Percentiles rank a stretch among this genome's conserved stretches.
Conservation (phyloP, 352 stramenopile genomes). For the Aphanomyces stellatus region DNA sequence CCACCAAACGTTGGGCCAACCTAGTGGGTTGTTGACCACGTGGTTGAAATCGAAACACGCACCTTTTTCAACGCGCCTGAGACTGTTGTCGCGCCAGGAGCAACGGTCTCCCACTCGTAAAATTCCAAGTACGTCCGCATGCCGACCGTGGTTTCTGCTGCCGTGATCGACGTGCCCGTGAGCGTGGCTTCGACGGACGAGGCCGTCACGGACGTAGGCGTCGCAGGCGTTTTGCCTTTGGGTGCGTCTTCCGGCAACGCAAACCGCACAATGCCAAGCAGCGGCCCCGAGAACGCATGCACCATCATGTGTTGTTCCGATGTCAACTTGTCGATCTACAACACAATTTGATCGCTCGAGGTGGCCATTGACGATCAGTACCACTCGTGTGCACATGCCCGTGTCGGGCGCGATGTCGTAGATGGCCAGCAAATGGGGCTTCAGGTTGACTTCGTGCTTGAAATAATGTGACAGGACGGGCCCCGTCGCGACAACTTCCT, state of each 20-base stretch:
- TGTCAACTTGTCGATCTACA: conserved; percentile 28
- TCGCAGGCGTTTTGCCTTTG: conserved; percentile 42
- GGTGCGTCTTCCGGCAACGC: conserved; percentile 13
- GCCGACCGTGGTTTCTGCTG: conserved; percentile 15
- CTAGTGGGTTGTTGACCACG: neutral
- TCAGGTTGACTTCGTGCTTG: conserved; percentile 4
- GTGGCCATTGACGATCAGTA: conserved; percentile 29
- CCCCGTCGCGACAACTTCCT: neutral
- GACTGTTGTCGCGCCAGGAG: neutral
- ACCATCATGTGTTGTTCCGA: conserved; percentile 38
- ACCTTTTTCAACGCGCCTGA: neutral
- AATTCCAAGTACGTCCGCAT: conserved; percentile 62
- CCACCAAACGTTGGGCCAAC: conserved; percentile 36
- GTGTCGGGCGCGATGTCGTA: neutral
- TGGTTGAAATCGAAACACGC: no score
- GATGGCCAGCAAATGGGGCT: neutral
- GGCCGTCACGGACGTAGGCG: conserved; percentile 30
- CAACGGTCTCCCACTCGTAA: conserved; percentile 45
- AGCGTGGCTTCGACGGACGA: neutral
- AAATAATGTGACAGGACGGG: neutral
- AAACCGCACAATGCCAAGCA: conserved; percentile 53
- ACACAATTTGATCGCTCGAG: conserved; percentile 22
- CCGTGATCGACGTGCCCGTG: neutral
- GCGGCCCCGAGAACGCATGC: conserved; percentile 57
- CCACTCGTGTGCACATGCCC: neutral